Conservation (phyloP, 306 rosid genomes). For the Trifolium dubium region DNA sequence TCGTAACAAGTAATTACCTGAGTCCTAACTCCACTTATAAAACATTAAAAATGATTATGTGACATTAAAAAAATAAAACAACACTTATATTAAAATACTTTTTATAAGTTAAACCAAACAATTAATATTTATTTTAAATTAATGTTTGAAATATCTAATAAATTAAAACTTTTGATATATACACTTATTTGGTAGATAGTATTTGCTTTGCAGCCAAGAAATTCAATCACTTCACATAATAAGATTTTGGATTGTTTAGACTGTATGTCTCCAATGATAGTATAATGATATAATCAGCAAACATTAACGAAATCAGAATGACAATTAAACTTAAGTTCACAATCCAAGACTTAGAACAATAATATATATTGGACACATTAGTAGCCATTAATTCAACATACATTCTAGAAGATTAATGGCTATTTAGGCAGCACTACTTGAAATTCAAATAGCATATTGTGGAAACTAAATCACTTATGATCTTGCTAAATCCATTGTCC, state of each 20-base stretch:
- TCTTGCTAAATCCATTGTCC: conserved; percentile 59
- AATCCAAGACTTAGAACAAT: neutral
- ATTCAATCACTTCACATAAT: neutral
- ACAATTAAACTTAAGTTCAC: conserved; percentile 22
- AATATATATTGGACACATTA: neutral
- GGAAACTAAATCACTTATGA: conserved; percentile 50
- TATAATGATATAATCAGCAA: neutral
- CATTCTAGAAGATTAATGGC: conserved; percentile 59
- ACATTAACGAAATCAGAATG: conserved; percentile 20
- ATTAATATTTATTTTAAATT: too few relatives aligned
- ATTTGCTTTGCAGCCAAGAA: neutral
- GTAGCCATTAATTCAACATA: conserved; percentile 8
- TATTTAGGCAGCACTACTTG: conserved; percentile 58
- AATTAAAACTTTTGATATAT: neutral
- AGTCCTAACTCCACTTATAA: too few relatives aligned
- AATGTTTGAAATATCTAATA: too few relatives aligned
- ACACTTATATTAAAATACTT: too few relatives aligned
- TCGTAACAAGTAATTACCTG: too few relatives aligned
- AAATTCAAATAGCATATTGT: conserved; percentile 55
- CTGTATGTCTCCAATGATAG: conserved; percentile 12
- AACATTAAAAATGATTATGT: too few relatives aligned
- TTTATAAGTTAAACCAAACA: too few relatives aligned
- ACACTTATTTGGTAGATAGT: neutral
- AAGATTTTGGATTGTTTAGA: conserved; percentile 15
- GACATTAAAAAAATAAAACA: too few relatives aligned